Base-by-base conservation (phyloP, 2,329 filamentous ascomycete species). In the Eurotiales sp. region DNA sequence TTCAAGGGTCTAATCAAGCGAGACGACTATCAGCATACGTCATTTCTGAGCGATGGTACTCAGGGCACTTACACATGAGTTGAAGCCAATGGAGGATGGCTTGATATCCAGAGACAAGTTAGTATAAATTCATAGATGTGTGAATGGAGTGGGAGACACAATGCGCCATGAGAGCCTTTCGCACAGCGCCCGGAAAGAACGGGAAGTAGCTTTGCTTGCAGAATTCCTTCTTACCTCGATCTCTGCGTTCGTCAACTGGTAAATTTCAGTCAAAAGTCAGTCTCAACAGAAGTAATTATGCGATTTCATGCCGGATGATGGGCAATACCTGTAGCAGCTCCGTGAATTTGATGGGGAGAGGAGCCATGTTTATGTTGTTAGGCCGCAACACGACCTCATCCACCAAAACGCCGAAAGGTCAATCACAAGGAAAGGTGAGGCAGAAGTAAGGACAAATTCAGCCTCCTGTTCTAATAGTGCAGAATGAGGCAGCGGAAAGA, bases 311-410 rank as follows among this genome's bases (percentile, higher is more conserved):
- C n/a, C n/a, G 74, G 55, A 76, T 66, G 8, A 21, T 15, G 61
- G 68, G 73, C 65, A 70, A 58, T 74, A 86, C 83, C 79, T 91
- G 88, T 72, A 92, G 81, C 67, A 92, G 83, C 84, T 95, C 90
- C 72, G 87, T 87, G 75, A 96, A 95, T 79, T 90, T 90, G 77
- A 96, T 95, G 67, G 88, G 90, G 69, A 95, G 79, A 74, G 85
- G 82, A 66, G 73, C 74, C 74, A 77, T 77, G 71, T 68, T 74
- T 72, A 71, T 66, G 62, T 55, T 67, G 59, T 56, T 68, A 64
- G 64, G 69, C 65, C 65, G 67, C 59, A 63, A 61, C 55, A 66
- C 65, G 67, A 70, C 70, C 68, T 70, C 63, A 72, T 70, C 64
- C 69, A 65, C 66, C 66, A 55, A n/a, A 63, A 66, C 57, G 65